Base-by-base conservation (phyloP, 768 basidiomycete genomes). In the Psilocybe subaeruginosa region DNA sequence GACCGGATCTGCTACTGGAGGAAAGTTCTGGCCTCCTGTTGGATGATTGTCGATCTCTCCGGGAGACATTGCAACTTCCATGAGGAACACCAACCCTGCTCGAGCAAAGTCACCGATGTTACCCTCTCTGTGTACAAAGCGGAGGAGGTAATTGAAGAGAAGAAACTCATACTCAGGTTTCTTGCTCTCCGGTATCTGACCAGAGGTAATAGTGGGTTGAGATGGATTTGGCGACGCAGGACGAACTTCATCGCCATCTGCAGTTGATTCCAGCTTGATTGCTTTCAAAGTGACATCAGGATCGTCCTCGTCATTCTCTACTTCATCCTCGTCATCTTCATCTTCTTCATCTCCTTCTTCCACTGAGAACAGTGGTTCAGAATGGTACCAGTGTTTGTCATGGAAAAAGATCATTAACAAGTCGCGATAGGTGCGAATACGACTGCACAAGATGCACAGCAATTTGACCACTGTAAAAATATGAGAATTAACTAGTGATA, bases 381-480 rank as follows among this genome's bases (percentile, higher is more conserved):
- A 88, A 8, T 81, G 87, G 70, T 88, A 90, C 88, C 92, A 93
- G 66, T 92, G 88, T 69, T 92, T 95, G 72, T 97, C 95, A 68
- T 96, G 94, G 72, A 99, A 97, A 79, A 98, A 98, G 64, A 99
- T 97, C 85, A 97, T 92, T 41, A 99, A 85, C 1, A 99, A 80
- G 68, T 95, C 93, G 41, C 93, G 87, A 70, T 90, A 88, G 31
- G 92, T 91, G 58, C 93, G 84, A 70, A 99, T 97, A 48, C 95
- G 86, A 68, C 92, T 95, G 81, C 95, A 97, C 35, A 98, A 75
- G 62, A 92, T 92, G 76, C 95, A 97, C 56, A 98, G 83, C 30
- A 97, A 78, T 71, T 95, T 92, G 63, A 97, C 95, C 74, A 99
- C 89, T 97, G 68, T 46, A n/a, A 58, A 65, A 51, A 63, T 56